Conservation (phyloP, 192 early-diverging fungal genomes). For the Backusella tarrabulga region DNA sequence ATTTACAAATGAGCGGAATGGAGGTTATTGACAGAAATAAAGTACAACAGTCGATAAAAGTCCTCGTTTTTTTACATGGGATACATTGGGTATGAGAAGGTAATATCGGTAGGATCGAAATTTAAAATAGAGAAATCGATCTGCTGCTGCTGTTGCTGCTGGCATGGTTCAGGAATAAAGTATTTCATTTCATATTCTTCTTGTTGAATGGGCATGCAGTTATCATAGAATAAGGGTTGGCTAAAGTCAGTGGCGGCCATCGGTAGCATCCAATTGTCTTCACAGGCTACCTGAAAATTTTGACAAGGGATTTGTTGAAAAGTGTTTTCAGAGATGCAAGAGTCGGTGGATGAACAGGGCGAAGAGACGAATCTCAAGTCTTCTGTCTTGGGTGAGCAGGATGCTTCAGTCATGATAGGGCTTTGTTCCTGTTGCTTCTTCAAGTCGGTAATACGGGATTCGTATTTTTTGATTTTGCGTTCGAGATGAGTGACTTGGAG, state of each 20-base stretch:
- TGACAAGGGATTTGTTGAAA: background rate
- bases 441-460: constrained; percentile 11
- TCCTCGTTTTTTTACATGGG: background rate
- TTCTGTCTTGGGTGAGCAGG: background rate
- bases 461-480: constrained; percentile 22
- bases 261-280: background rate
- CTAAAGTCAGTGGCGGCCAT: background rate
- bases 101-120: constrained; percentile 4
- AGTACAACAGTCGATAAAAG: background rate
- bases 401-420: background rate
- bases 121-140: constrained; percentile 4
- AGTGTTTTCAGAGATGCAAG: background rate
- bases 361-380: background rate
- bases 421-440: background rate
- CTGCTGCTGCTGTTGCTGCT: background rate
- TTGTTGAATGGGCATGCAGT: background rate
- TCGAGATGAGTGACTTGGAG: constrained; percentile 36
- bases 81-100: constrained; percentile 2
- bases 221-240: background rate
- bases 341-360: background rate
- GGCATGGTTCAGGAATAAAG: background rate
- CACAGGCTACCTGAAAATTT: background rate
- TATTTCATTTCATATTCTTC: constrained; percentile 3
- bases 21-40: background rate
- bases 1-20: background rate